phyloP scores from a whole-genome alignment of 495 filamentous ascomycete species.

The Lophiotrema nucula region DNA sequence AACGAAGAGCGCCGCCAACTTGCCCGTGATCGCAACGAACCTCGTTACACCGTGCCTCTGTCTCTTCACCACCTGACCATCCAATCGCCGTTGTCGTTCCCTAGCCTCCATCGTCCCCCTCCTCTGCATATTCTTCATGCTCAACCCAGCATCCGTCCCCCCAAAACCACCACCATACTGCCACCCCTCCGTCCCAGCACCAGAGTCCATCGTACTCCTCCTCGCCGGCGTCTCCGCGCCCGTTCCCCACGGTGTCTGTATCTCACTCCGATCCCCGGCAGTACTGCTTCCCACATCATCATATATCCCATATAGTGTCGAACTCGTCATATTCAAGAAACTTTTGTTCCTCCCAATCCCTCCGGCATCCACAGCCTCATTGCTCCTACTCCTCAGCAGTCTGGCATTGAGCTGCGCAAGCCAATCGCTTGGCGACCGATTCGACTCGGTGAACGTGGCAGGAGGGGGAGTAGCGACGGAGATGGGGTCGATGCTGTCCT shows the following conservation, averaged over 20 bases:
- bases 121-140: conserved; percentile 1
- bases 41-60: conserved; percentile 23
- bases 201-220: conserved; percentile 14
- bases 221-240: conserved; percentile 62
- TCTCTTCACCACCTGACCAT: neutral
- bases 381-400: conserved; percentile 18
- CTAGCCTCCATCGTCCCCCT: conserved; percentile 2
- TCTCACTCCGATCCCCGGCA: conserved; percentile 42
- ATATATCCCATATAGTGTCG: conserved; percentile 90
- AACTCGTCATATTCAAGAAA: conserved; percentile 80
- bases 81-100: neutral
- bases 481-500: conserved; percentile 5
- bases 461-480: conserved; percentile 6
- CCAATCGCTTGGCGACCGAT: conserved; percentile 22
- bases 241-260: conserved; percentile 66
- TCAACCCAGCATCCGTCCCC: conserved; percentile 20
- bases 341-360: conserved; percentile 61
- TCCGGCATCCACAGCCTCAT: conserved; percentile 7
- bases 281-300: conserved; percentile 60
- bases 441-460: neutral
- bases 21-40: conserved; percentile 52
- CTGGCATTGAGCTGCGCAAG: conserved; percentile 31
- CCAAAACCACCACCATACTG: conserved; percentile 23
- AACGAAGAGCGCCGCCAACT: conserved; percentile 67
- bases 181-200: conserved; percentile 4